Conservation (phyloP, 2,329 filamentous ascomycete genomes). For the Alternaria atra region DNA sequence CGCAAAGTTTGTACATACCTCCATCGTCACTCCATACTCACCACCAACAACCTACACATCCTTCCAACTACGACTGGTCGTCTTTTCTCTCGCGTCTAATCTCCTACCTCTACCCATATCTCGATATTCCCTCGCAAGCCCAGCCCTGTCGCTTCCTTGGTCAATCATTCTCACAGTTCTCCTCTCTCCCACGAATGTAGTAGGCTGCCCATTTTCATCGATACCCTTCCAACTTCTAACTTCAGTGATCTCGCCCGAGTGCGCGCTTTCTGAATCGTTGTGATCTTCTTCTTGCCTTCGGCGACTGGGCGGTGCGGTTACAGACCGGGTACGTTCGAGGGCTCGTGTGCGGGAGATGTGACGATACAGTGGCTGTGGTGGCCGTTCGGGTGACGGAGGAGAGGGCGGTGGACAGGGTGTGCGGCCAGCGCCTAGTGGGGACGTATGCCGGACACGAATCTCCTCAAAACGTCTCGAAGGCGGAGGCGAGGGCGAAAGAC, state of each 20-base stretch:
- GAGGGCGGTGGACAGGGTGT: constrained; percentile 8
- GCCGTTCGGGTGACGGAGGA: constrained; percentile 11
- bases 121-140: constrained; percentile 8
- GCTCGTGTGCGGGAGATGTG: constrained; percentile 20
- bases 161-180: constrained; percentile 22
- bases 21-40: no score
- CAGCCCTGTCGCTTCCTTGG: constrained; percentile 17
- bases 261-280: constrained; percentile 39
- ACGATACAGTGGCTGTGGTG: constrained; percentile 21
- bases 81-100: constrained; percentile 5
- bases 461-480: constrained; percentile 17
- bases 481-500: constrained; percentile 25
- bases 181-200: constrained; percentile 40
- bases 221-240: constrained; percentile 38
- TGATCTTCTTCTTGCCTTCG: constrained; percentile 23
- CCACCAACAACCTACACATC: constrained; percentile 12
- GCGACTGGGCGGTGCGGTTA: constrained; percentile 15
- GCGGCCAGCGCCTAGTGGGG: constrained; percentile 17
- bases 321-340: constrained; percentile 14
- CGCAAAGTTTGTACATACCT: not conserved
- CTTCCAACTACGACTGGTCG: constrained; percentile 13
- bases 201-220: constrained; percentile 41
- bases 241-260: constrained; percentile 24
- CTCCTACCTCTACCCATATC: not conserved
- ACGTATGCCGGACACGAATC: constrained; percentile 23